Evolutionary conservation across 768 basidiomycete genomes (phyloP).

Genomic region (Lactarius hatsudake): DNA sequence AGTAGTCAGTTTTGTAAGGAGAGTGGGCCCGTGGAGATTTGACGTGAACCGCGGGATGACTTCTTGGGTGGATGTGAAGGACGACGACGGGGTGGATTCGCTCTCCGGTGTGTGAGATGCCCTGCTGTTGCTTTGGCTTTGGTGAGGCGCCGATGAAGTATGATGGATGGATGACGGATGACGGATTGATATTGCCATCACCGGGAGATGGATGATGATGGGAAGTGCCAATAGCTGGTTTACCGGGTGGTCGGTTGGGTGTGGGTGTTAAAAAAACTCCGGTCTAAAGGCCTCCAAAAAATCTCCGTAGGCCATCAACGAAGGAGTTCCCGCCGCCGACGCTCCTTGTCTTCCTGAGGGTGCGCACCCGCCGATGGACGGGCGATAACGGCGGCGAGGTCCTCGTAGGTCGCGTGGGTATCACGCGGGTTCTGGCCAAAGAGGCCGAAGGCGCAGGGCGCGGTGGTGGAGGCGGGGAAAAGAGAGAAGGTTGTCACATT

Average conservation of each 20-base stretch:
- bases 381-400: background rate
- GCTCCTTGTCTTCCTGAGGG: background rate
- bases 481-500: slow-evolving; percentile 7
- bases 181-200: background rate
- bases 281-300: slow-evolving; percentile 11
- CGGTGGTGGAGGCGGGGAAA: slow-evolving; percentile 18
- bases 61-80: background rate
- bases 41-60: background rate
- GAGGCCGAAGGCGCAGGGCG: slow-evolving; percentile 22
- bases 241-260: background rate
- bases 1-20: background rate
- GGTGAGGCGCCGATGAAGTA: background rate
- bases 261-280: background rate
- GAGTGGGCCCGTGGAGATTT: background rate
- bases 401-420: slow-evolving; percentile 15
- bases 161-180: background rate
- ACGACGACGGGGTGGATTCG: background rate
- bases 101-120: background rate
- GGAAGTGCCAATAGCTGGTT: background rate
- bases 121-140: background rate
- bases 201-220: background rate
- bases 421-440: slow-evolving; percentile 25
- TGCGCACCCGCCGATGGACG: slow-evolving; percentile 7
- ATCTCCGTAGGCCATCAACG: slow-evolving; percentile 6
- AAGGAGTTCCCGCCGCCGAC: background rate